Evolutionary conservation across 2,329 filamentous ascomycete genomes (phyloP), one percentile per base, ranked within the genome.

Genomic region (Fusarium pseudonygamai): DNA sequence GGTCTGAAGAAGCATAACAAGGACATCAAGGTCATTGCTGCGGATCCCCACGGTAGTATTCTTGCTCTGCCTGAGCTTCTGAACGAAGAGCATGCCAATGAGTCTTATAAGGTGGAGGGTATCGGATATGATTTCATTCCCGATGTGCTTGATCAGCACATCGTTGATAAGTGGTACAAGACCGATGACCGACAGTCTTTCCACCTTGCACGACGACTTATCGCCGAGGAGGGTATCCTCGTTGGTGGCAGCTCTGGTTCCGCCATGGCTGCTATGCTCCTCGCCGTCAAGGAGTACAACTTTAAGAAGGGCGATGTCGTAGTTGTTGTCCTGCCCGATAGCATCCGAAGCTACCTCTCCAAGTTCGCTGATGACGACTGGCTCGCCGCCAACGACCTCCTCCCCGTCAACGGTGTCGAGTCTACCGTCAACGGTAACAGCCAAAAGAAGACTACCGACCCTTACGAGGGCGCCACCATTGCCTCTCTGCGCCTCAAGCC

Each of bases 281-380:
- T 91, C 75, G 95, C 94, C 3, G 89, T 92, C 60, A 91, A 92
- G 81, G 95, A 97, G 53, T 85, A 93, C 60, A 86, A 88, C n/a
- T 88, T 97, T 73, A 89, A 90, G 72, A 93, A 95, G 81, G 93
- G 93, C 64, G 95, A 99, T 79, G 90, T 95, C 3, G 90, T 98
- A 0, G 96, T 99, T 34, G 95, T 98, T 34, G 86, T 99, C 60
- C 87, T 98, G 24, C 97, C 96, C 3, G 96, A 99, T 83, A 97
- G 95, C 85, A 98, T 99, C 80, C 90, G 96, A 79, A 98, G 94
- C 84, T 99, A 99, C 83, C 90, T 99, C 32, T 96, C 93, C 85
- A 99, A 99, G 89, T 99, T 99, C 81, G 95, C 95, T 75, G 96
- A 99, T 81, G 97, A 99, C 80, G 96, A 98, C 86, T 99, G 96